phyloP scores from a whole-genome alignment of 768 basidiomycete species.

The Boletus huronensis region DNA sequence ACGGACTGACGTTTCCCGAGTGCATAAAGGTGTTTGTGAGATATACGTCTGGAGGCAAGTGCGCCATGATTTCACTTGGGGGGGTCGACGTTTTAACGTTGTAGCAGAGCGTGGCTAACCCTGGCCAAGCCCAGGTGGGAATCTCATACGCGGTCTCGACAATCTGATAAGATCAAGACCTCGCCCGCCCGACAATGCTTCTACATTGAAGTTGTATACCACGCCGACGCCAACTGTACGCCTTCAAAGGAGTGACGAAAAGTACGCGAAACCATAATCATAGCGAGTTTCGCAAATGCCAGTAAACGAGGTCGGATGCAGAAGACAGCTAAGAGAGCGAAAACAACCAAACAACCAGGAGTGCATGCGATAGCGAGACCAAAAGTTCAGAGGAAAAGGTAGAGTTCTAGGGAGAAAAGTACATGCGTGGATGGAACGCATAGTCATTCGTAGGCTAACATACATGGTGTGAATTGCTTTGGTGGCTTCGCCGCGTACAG shows the following conservation, averaged over 20 bases:
- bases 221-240: neutral
- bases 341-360: constrained; percentile 23
- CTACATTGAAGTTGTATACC: constrained; percentile 14
- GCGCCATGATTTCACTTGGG: constrained; percentile 24
- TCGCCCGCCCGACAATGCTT: neutral
- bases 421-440: constrained; percentile 19
- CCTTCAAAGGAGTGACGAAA: neutral
- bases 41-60: constrained; percentile 31
- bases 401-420: constrained; percentile 23
- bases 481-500: constrained; percentile 28
- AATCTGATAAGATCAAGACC: constrained; percentile 24
- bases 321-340: constrained; percentile 26
- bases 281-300: constrained; percentile 5
- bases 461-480: constrained; percentile 27
- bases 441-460: constrained; percentile 28
- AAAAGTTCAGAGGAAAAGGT: constrained; percentile 5
- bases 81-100: constrained; percentile 11
- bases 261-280: constrained; percentile 6
- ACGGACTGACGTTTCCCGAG: constrained; percentile 29
- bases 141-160: neutral
- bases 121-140: constrained; percentile 16
- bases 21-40: constrained; percentile 34
- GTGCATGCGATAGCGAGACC: constrained; percentile 19
- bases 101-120: constrained; percentile 8
- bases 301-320: constrained; percentile 9